A percentile compares a stretch with the other conserved stretches of the same genome.
Conservation (phyloP, 495 filamentous ascomycete species). For the Penicillium malachiteum region DNA sequence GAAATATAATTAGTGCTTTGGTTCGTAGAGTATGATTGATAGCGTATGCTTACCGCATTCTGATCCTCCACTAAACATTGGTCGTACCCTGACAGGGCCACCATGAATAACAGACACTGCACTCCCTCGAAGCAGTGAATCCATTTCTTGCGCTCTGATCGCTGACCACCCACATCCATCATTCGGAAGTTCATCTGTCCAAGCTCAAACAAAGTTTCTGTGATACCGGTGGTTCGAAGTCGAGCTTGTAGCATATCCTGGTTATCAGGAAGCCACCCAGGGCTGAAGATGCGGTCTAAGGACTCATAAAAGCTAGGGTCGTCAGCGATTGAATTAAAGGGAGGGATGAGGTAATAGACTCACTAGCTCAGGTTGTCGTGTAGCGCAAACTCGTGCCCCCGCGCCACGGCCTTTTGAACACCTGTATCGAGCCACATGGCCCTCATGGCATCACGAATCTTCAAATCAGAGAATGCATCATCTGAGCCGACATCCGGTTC, state of each 20-base stretch:
- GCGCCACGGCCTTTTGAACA: constrained; percentile 79
- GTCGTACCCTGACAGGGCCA: constrained; percentile 95
- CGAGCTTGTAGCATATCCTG: constrained; percentile 94
- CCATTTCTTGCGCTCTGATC: constrained; percentile 99
- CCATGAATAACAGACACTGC: constrained; percentile 88
- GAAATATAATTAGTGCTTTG: background rate
- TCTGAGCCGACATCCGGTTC: constrained; percentile 76
- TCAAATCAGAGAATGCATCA: constrained; percentile 66
- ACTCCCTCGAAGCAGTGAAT: constrained; percentile 99
- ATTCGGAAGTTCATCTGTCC: constrained; percentile 95
- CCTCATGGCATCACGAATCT: constrained; percentile 72
- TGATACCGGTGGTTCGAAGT: constrained; percentile 93
- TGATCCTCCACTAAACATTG: constrained; percentile 97
- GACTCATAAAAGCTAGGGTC: constrained; percentile 79
- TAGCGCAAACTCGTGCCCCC: constrained; percentile 93
- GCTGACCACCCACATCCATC: constrained; percentile 97
- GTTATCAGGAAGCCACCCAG: constrained; percentile 88
- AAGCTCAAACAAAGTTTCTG: constrained; percentile 93
- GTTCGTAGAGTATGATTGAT: background rate
- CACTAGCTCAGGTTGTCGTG: constrained; percentile 96
- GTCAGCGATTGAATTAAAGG: background rate
- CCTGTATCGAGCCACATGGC: constrained; percentile 80
- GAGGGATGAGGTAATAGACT: constrained; percentile 30
- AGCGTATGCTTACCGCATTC: constrained; percentile 72
- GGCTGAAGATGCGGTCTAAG: constrained; percentile 83